These are phyloP conservation scores for Thyridium curvatum DNA, from an alignment of 2,329 filamentous ascomycete genomes.

Conservation along the genomic window DNA sequence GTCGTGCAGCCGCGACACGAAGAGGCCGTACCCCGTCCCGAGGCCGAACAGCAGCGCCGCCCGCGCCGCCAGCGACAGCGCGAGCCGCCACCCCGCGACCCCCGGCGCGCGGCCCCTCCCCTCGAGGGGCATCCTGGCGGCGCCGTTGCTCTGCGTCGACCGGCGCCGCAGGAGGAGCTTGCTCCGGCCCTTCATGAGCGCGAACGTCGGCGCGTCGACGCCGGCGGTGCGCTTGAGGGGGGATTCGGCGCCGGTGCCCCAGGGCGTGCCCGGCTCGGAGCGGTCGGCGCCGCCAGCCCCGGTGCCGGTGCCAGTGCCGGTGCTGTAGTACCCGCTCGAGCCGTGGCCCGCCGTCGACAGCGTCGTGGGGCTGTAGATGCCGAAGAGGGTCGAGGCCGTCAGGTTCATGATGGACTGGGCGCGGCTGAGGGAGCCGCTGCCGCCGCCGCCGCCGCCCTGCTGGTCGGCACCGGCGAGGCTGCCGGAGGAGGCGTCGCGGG, in stretches of 20 bases:
- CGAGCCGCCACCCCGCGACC: slow-evolving; percentile 17
- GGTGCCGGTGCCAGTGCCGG: neutral
- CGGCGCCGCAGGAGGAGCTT: slow-evolving; percentile 23
- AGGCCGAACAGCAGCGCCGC: slow-evolving; percentile 66
- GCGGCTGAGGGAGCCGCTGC: slow-evolving; percentile 45
- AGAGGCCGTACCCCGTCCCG: slow-evolving; percentile 74
- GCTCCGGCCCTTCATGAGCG: slow-evolving; percentile 33
- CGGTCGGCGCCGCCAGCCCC: slow-evolving; percentile 18
- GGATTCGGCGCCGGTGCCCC: slow-evolving; percentile 71
- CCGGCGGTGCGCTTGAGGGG: slow-evolving; percentile 37
- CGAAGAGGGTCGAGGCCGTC: slow-evolving; percentile 81
- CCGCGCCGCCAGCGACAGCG: slow-evolving; percentile 50
- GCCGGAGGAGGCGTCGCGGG: slow-evolving; percentile 14
- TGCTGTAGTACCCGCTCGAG: neutral
- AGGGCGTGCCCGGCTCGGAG: slow-evolving; percentile 63
- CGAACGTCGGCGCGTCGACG: slow-evolving; percentile 37
- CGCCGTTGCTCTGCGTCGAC: slow-evolving; percentile 7
- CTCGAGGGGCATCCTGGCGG: slow-evolving; percentile 14
- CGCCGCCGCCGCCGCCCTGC: slow-evolving; percentile 11
- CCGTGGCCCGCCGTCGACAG: slow-evolving; percentile 19
- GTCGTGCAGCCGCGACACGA: slow-evolving; percentile 75
- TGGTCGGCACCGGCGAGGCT: slow-evolving; percentile 3
- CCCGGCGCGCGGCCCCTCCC: slow-evolving; percentile 16
- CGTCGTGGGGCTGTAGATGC: slow-evolving; percentile 71
- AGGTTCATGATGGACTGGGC: slow-evolving; percentile 79